Percentiles rank a stretch among this genome's conserved stretches.
Conservation (phyloP, 495 filamentous ascomycete genomes). For the Tirmania nivea region DNA sequence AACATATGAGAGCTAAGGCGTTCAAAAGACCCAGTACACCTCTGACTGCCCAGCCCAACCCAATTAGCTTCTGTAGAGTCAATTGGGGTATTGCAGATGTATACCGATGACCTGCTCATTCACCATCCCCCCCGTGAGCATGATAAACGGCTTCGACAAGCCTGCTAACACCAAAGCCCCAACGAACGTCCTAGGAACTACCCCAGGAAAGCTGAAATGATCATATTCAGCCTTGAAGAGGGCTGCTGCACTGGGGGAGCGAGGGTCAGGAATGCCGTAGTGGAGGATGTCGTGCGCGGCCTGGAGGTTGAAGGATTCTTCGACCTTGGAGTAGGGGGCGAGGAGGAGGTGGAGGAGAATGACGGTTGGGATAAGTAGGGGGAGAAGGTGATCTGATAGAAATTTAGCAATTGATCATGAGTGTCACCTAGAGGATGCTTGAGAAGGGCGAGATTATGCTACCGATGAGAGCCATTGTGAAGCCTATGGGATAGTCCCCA, state of each 20-base stretch:
- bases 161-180: constrained; percentile 55
- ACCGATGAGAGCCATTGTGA: constrained; percentile 12
- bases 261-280: constrained; percentile 43
- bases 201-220: constrained; percentile 76
- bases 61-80: constrained; percentile 21
- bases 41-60: constrained; percentile 35
- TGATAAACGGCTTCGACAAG: constrained; percentile 39
- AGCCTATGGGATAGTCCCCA: background rate
- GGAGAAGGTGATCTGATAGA: constrained; percentile 29
- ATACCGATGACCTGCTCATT: constrained; percentile 32
- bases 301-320: constrained; percentile 97
- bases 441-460: background rate
- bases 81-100: background rate
- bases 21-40: constrained; percentile 62
- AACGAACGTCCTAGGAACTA: constrained; percentile 75
- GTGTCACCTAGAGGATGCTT: background rate
- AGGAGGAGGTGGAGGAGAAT: constrained; percentile 54
- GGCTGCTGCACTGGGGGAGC: constrained; percentile 26
- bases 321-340: constrained; percentile 92
- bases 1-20: constrained; percentile 40
- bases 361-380: constrained; percentile 36
- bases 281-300: constrained; percentile 74
- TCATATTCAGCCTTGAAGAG: constrained; percentile 46
- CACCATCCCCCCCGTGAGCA: constrained; percentile 23
- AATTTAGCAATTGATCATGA: background rate